These are phyloP conservation scores for Oldenlandia corymbosa DNA, from an alignment of 257 asterid species.

Conservation along the genomic window DNA sequence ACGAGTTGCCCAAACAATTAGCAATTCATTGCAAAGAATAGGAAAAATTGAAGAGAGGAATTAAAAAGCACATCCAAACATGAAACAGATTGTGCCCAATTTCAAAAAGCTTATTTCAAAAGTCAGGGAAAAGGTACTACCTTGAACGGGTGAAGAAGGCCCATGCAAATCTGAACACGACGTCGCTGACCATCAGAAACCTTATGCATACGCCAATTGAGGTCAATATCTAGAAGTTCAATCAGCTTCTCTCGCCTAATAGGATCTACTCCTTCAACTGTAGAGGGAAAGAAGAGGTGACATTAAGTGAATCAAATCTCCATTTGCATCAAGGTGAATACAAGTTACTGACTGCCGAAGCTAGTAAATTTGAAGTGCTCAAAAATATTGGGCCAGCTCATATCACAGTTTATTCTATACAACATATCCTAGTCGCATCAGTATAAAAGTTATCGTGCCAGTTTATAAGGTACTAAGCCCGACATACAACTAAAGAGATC, in stretches of 20 bases:
- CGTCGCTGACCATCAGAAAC: constrained; percentile 99
- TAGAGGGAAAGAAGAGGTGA: constrained; percentile 17
- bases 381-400: too few relatives aligned
- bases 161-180: constrained; percentile 96
- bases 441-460: background rate
- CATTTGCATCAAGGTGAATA: background rate
- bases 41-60: background rate
- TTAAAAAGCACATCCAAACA: background rate
- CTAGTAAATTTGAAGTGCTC: background rate
- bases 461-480: background rate
- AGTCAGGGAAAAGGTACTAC: constrained; percentile 23
- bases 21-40: background rate
- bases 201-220: constrained; percentile 96
- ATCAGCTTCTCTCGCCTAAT: constrained; percentile 74
- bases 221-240: constrained; percentile 80
- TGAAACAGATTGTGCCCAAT: background rate
- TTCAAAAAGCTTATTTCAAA: background rate
- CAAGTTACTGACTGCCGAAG: background rate
- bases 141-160: constrained; percentile 93
- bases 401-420: too few relatives aligned
- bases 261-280: constrained; percentile 98
- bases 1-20: too few relatives aligned
- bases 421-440: background rate
- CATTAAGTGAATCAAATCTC: constrained; percentile 12
- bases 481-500: background rate